A percentile compares a stretch with the other conserved stretches of the same genome.
Evolutionary conservation across 1,139 yeast genomes (phyloP).

Genomic region (Ashbya aceris): DNA sequence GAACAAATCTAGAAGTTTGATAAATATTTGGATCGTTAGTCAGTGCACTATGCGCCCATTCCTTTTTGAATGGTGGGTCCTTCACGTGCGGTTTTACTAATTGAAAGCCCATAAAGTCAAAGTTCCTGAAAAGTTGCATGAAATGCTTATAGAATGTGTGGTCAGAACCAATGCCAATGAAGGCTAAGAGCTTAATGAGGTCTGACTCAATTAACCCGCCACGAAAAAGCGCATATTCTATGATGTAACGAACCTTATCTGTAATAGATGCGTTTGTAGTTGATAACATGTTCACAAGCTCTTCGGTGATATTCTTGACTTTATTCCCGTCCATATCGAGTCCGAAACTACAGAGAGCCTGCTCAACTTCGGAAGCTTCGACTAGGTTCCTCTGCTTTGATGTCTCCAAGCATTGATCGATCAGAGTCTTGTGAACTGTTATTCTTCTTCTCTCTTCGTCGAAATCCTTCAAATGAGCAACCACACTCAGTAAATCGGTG

Average conservation of each 20-base stretch:
- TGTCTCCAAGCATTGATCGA: constrained; percentile 47
- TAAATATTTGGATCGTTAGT: constrained; percentile 54
- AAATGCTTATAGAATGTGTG: constrained; percentile 42
- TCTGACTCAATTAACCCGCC: constrained; percentile 78
- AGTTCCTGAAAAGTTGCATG: constrained; percentile 51
- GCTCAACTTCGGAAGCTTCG: constrained; percentile 63
- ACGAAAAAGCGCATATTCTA: constrained; percentile 70
- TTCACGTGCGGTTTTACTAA: constrained; percentile 44
- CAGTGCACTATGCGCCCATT: constrained; percentile 46
- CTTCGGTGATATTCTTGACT: constrained; percentile 57
- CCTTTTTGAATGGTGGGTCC: constrained; percentile 33
- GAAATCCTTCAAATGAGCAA: constrained; percentile 59
- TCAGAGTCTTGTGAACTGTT: constrained; percentile 49
- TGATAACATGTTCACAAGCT: constrained; percentile 50
- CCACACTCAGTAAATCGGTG: constrained; percentile 54
- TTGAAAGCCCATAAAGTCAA: constrained; percentile 57
- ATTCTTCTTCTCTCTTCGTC: constrained; percentile 57
- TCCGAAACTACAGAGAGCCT: constrained; percentile 68
- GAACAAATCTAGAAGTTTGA: constrained; percentile 69
- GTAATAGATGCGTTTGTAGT: constrained; percentile 42
- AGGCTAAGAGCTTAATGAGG: constrained; percentile 57
- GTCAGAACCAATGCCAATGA: constrained; percentile 52
- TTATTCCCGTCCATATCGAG: constrained; percentile 60
- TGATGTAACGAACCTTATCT: constrained; percentile 70
- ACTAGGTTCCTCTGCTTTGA: constrained; percentile 48